These are phyloP conservation scores for Tolypocladium tropicale DNA, from an alignment of 2,329 filamentous ascomycete species.

Conservation along the genomic window DNA sequence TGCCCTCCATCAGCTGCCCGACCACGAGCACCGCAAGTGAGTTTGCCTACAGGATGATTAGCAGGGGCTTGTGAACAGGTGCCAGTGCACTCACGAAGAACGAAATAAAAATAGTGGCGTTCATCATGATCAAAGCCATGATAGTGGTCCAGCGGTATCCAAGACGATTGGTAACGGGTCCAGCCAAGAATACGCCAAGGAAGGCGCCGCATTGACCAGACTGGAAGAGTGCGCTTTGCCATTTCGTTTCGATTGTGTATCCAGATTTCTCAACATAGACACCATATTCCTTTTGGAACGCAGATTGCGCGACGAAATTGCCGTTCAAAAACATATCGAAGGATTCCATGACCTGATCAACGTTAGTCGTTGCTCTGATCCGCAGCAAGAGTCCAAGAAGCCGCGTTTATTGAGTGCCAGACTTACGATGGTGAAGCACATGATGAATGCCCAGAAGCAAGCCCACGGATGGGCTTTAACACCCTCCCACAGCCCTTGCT, in stretches of 20 bases:
- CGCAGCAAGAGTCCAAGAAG: too few relatives aligned
- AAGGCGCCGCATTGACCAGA: constrained; percentile 24
- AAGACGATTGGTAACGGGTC: constrained; percentile 24
- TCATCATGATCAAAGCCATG: constrained; percentile 24
- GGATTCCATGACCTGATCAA: constrained; percentile 35
- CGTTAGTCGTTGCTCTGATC: not conserved
- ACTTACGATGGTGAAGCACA: constrained; percentile 40
- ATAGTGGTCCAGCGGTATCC: constrained; percentile 28
- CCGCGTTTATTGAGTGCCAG: too few relatives aligned
- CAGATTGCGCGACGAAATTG: constrained; percentile 31
- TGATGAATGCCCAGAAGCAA: constrained; percentile 35
- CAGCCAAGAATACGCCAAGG: constrained; percentile 24
- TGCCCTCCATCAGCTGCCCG: constrained; percentile 46
- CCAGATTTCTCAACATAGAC: constrained; percentile 9
- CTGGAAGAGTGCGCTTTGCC: constrained; percentile 27
- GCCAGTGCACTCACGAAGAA: constrained; percentile 46
- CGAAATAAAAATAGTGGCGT: constrained; percentile 34
- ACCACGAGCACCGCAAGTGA: constrained; percentile 33
- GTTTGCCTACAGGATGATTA: constrained; percentile 8
- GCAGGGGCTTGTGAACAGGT: too few relatives aligned
- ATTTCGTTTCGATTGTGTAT: constrained; percentile 26
- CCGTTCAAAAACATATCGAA: constrained; percentile 38
- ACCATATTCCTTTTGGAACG: constrained; percentile 28
- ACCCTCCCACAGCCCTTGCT: constrained; percentile 27
- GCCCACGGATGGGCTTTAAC: constrained; percentile 31